Conservation (phyloP, 2,329 filamentous ascomycete species). For the Rachicladosporium sp. region DNA sequence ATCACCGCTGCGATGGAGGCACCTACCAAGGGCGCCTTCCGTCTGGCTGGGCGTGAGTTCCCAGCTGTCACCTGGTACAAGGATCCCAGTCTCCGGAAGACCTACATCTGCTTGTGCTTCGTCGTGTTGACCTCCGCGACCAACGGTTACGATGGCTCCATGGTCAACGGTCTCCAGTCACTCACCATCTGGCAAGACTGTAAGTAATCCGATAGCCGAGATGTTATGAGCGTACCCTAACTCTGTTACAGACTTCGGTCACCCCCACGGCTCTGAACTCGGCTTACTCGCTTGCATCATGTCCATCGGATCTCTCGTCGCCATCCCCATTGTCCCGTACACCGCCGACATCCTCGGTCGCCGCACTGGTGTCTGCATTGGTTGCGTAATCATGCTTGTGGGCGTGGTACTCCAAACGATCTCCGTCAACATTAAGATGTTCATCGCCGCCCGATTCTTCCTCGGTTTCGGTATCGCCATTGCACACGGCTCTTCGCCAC, state of each 20-base stretch:
- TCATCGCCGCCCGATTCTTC: conserved; percentile 31
- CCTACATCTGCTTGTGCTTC: conserved; percentile 22
- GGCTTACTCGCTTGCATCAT: conserved; percentile 37
- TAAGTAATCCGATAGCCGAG: conserved; percentile 11
- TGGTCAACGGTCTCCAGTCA: conserved; percentile 40
- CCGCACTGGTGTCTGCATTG: conserved; percentile 35
- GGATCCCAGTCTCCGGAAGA: conserved; percentile 19
- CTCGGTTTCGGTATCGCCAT: conserved; percentile 31
- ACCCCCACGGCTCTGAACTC: conserved; percentile 23
- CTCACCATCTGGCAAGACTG: conserved; percentile 33
- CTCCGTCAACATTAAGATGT: conserved; percentile 29
- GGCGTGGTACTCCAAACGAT: conserved; percentile 33
- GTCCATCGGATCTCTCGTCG: conserved; percentile 37
- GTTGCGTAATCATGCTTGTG: conserved; percentile 34
- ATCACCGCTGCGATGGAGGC: conserved; percentile 15
- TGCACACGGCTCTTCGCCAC: conserved; percentile 21
- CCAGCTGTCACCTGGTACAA: conserved; percentile 23
- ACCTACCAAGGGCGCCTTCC: conserved; percentile 21
- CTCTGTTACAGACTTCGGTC: conserved; percentile 19
- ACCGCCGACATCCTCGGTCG: conserved; percentile 37
- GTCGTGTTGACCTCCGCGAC: conserved; percentile 26
- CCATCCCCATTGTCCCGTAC: conserved; percentile 37
- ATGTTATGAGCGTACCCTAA: conserved; percentile 1
- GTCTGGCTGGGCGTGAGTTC: conserved; percentile 19
- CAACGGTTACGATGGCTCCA: conserved; percentile 38